Evolutionary conservation across 2,329 filamentous ascomycete genomes (phyloP), one percentile per base, ranked within the genome.

Genomic region (Curvularia sp.): DNA sequence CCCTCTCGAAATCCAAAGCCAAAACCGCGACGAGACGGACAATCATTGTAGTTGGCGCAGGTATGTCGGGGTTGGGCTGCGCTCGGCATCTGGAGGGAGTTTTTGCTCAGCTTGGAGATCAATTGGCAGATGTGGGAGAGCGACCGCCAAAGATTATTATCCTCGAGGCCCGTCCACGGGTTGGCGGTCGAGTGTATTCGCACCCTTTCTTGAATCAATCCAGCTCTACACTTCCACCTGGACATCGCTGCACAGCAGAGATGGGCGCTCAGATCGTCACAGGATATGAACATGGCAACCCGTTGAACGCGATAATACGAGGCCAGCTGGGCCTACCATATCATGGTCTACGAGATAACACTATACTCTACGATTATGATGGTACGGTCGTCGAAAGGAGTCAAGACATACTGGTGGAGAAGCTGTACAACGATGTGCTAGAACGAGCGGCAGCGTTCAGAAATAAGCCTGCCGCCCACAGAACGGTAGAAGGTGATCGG

Each of bases 251-350:
- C 71, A 98, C 93, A 19, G 95, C 92, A 30, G 95, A 99, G 76
- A 96, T 97, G 88, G 95, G 95, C 27, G 95, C 94, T 54, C 97
- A 99, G 83, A 98, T 99, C 59, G 93, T 99, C 60, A 97, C 96
- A 32, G 95, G 95, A 0, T 99, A 98, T 74, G 93, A 98, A 66
- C 87, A 92, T 65, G 96, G 96, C 18, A 99, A 99, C 69, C 95
- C 95, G 5, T 80, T 99, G 67, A 96, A 97, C 74, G 87, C 93
- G 48, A 87, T 99, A 59, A 88, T 99, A 55, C 89, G 95, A 65
- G 93, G 92, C 15, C 96, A 99, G 77, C 84, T 99, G 48, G 91
- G 90, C 25, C 84, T 99, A 19, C 88, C 88, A 15, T 97, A 96
- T 74, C 92, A 97, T 76, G 83, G 89, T 23, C 82, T 99, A 59